Percentiles rank a stretch among this genome's conserved stretches.
These are phyloP conservation scores for Pleurotus platypus DNA, from an alignment of 768 basidiomycete species.

Conservation along the genomic window DNA sequence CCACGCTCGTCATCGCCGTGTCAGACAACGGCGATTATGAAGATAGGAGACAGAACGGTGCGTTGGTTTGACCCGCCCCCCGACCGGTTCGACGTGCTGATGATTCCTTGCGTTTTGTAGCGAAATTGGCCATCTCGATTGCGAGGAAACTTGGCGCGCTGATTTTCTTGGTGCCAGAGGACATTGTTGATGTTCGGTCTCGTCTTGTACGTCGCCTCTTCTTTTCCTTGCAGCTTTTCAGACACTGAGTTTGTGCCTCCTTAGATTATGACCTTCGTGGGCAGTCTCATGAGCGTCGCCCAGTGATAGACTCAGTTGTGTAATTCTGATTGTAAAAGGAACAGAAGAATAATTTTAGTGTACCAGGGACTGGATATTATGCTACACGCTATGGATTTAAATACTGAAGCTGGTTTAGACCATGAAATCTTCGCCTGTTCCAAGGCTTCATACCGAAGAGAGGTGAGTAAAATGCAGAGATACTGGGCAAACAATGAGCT, in stretches of 20 bases:
- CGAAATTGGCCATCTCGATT: conserved; percentile 96
- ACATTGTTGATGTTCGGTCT: conserved; percentile 92
- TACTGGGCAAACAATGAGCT: too few species aligned
- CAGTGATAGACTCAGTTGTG: conserved; percentile 22
- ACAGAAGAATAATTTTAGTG: conserved; percentile 3
- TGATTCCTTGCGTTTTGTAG: conserved; percentile 33
- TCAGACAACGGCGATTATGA: conserved; percentile 68
- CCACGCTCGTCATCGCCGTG: conserved; percentile 67
- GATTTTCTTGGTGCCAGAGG: conserved; percentile 96
- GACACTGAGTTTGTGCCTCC: not conserved
- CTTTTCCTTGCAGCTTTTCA: not conserved
- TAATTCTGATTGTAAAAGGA: not conserved
- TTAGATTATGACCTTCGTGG: conserved; percentile 94
- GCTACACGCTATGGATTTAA: not conserved
- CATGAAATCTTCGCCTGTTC: too few species aligned
- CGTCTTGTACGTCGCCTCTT: conserved; percentile 61
- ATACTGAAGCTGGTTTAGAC: too few species aligned
- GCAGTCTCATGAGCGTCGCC: conserved; percentile 81
- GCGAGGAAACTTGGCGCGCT: conserved; percentile 96
- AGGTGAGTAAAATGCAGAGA: too few species aligned
- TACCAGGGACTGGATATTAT: not conserved
- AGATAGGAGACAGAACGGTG: conserved; percentile 89
- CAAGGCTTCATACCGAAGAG: too few species aligned
- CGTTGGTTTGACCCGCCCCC: conserved; percentile 16
- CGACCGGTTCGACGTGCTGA: conserved; percentile 7